These are phyloP conservation scores for Rhodamnia rubescens DNA, from an alignment of 345 rosid species.

Conservation along the genomic window DNA sequence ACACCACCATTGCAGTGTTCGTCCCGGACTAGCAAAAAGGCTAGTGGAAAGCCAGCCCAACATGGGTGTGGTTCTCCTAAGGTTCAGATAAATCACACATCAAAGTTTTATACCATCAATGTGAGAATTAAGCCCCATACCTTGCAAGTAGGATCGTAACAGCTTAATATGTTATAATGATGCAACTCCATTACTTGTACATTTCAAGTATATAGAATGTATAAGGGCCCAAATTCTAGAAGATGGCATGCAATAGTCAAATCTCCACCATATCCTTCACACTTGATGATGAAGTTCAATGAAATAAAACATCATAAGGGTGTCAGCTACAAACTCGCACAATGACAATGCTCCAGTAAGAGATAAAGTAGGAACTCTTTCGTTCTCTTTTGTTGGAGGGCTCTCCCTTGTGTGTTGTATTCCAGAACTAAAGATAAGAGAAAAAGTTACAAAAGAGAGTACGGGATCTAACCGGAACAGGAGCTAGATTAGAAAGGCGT, in stretches of 20 bases:
- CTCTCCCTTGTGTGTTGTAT: not conserved
- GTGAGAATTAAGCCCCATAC: not conserved
- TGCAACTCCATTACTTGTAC: not conserved
- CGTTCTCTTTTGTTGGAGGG: not conserved
- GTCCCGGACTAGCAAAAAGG: not conserved
- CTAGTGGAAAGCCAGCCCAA: not conserved
- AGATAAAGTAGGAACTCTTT: not conserved
- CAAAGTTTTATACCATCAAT: not conserved
- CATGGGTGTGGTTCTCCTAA: not conserved
- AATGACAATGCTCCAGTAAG: not conserved
- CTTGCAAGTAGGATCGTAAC: not conserved
- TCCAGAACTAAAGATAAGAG: not conserved
- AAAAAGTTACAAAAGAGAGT: not conserved
- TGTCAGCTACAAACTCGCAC: not conserved
- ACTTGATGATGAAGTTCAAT: not conserved
- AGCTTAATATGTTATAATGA: not conserved
- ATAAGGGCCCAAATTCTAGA: not conserved
- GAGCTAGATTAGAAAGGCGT: constrained; percentile 69
- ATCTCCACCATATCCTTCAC: not conserved
- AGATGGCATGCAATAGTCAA: not conserved
- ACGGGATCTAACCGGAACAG: constrained; percentile 45
- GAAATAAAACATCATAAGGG: not conserved
- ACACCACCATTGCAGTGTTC: not conserved
- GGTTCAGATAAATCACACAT: not conserved
- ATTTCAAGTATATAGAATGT: not conserved